These are phyloP conservation scores for Botryotinia convoluta DNA, from an alignment of 2,329 filamentous ascomycete genomes.

Conservation along the genomic window DNA sequence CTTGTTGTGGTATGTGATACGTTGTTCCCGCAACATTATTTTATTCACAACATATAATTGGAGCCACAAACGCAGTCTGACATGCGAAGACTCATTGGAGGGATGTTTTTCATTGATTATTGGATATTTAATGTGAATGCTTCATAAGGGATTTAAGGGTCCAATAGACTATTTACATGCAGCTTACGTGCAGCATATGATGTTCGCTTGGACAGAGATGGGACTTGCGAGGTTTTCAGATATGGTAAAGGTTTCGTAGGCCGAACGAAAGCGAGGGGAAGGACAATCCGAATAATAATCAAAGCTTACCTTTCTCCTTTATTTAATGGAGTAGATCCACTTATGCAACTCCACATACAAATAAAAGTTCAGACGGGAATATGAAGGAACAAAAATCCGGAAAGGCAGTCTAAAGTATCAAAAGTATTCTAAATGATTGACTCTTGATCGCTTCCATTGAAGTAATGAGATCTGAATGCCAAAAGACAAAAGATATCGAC, in stretches of 20 bases:
- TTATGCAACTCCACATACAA: not conserved
- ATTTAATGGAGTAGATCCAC: not conserved
- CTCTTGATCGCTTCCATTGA: too few species aligned
- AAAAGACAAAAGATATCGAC: not conserved
- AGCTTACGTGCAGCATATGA: not conserved
- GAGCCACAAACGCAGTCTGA: not conserved
- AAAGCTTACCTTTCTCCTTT: not conserved
- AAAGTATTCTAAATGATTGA: not conserved
- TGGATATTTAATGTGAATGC: not conserved
- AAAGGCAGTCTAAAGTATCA: not conserved
- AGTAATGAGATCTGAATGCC: accelerated
- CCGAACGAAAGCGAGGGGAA: not conserved
- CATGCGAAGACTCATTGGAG: not conserved
- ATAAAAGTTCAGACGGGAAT: not conserved
- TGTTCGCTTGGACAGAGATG: not conserved
- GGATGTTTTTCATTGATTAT: not conserved
- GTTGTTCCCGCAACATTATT: not conserved
- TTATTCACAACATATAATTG: not conserved
- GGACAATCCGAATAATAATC: not conserved
- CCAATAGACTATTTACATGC: not conserved
- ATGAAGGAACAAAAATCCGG: not conserved
- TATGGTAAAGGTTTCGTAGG: not conserved
- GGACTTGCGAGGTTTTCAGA: not conserved
- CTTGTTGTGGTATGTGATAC: not conserved
- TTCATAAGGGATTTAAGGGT: not conserved